Evolutionary conservation across 345 rosid species (phyloP).

Genomic region (Citrus australasica): DNA sequence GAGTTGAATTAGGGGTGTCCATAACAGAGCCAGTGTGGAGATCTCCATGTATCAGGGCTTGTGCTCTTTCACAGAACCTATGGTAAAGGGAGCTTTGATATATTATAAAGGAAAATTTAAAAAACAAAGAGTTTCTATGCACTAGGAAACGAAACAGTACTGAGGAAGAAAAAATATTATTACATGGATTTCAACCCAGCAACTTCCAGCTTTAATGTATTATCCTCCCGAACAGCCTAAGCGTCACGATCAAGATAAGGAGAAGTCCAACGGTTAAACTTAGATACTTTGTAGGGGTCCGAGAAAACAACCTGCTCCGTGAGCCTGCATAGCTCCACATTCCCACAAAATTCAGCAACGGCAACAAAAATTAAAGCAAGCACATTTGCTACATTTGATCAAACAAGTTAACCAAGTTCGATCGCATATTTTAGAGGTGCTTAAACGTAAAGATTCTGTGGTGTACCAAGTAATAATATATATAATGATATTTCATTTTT

Average conservation of each 20-base stretch:
- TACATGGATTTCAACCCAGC: slow-evolving; percentile 90
- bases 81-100: neutral
- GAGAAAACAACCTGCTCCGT: slow-evolving; percentile 96
- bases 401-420: slow-evolving; percentile 1
- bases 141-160: neutral
- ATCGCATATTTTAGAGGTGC: too few species aligned
- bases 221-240: slow-evolving; percentile 70
- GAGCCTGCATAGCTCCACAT: slow-evolving; percentile 87
- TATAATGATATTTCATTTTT: too few species aligned
- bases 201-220: slow-evolving; percentile 63
- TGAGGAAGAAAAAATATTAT: slow-evolving; percentile 2
- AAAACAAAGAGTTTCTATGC: neutral
- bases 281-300: slow-evolving; percentile 78
- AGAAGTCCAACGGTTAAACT: slow-evolving; percentile 75
- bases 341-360: slow-evolving; percentile 92
- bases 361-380: slow-evolving; percentile 31
- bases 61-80: slow-evolving; percentile 96
- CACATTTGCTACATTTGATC: slow-evolving; percentile 10
- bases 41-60: slow-evolving; percentile 91
- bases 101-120: neutral
- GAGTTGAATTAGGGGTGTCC: slow-evolving; percentile 85
- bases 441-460: too few species aligned
- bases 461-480: too few species aligned
- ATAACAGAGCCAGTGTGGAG: slow-evolving; percentile 92
- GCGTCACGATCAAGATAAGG: slow-evolving; percentile 85